Conservation (phyloP, 768 basidiomycete genomes). For the Saitozyma sp. region DNA sequence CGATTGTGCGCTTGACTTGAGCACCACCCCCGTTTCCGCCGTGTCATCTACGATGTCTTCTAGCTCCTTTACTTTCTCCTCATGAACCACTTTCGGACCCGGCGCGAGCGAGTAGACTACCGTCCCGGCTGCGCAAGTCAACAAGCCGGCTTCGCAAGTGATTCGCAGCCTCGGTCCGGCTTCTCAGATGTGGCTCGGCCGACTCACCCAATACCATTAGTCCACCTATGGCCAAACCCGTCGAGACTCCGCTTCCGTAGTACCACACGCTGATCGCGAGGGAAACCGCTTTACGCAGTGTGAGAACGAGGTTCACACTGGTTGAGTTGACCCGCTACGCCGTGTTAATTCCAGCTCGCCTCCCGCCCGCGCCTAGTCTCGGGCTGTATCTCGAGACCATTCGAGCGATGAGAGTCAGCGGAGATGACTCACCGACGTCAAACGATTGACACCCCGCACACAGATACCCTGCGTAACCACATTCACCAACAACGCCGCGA, state of each 20-base stretch:
- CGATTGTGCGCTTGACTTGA: neutral
- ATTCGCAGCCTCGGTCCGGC: too few species aligned
- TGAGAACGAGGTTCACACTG: conserved; percentile 77
- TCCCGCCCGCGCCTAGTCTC: neutral
- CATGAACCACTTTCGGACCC: neutral
- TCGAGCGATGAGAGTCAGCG: neutral
- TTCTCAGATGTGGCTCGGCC: neutral
- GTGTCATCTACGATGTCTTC: too few species aligned
- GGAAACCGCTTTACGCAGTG: conserved; percentile 75
- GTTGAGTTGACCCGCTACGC: conserved; percentile 71
- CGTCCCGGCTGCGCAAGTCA: neutral
- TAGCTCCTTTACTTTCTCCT: neutral
- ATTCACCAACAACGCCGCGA: conserved; percentile 64
- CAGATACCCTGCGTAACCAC: conserved; percentile 75
- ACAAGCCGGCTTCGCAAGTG: too few species aligned
- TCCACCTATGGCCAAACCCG: conserved; percentile 66
- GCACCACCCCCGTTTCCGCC: neutral
- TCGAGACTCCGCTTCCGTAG: conserved; percentile 74
- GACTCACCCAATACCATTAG: conserved; percentile 64
- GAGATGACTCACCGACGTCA: conserved; percentile 67
- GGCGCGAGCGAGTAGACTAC: conserved; percentile 3
- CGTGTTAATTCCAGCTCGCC: neutral
- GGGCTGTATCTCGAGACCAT: neutral
- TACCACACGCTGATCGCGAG: conserved; percentile 81
- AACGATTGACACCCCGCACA: conserved; percentile 75